Percentiles rank a stretch among this genome's conserved stretches.
These are phyloP conservation scores for Ramaria rubella DNA, from an alignment of 768 basidiomycete genomes.

Conservation along the genomic window DNA sequence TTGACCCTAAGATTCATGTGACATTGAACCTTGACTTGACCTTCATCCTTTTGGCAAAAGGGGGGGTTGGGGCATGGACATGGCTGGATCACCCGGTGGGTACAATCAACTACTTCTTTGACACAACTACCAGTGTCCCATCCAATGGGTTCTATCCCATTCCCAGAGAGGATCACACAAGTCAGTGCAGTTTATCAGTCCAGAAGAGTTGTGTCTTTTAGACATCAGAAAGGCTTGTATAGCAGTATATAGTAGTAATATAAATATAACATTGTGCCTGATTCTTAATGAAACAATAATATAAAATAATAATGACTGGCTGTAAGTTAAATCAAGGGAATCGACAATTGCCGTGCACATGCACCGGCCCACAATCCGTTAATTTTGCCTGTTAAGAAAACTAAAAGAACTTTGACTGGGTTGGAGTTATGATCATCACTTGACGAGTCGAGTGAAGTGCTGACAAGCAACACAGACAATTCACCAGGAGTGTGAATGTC, in stretches of 20 bases:
- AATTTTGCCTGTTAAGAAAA: no score
- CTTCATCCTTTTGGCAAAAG: conserved; percentile 45
- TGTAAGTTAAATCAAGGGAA: no score
- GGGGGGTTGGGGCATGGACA: conserved; percentile 51
- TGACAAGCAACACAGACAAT: no score
- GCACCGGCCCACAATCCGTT: no score
- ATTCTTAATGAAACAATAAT: no score
- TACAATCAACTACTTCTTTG: conserved; percentile 47
- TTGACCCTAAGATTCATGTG: conserved; percentile 44
- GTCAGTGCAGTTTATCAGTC: conserved; percentile 30
- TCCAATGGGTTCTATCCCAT: conserved; percentile 50
- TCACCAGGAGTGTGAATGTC: no score
- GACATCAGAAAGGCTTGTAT: not conserved
- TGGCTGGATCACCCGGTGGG: conserved; percentile 55
- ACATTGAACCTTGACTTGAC: conserved; percentile 29
- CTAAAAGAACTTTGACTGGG: no score
- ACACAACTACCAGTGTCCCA: conserved; percentile 34
- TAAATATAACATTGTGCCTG: conserved; percentile 28
- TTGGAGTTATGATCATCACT: no score
- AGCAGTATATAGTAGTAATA: conserved; percentile 32
- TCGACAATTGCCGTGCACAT: no score
- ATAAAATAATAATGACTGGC: no score
- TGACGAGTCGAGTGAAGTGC: no score
- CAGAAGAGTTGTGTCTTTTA: not conserved
- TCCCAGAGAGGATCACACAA: conserved; percentile 45